Percentiles rank a stretch among this genome's conserved stretches.
Conservation (phyloP, 2,329 filamentous ascomycete genomes). For the Alternaria metachromatica region DNA sequence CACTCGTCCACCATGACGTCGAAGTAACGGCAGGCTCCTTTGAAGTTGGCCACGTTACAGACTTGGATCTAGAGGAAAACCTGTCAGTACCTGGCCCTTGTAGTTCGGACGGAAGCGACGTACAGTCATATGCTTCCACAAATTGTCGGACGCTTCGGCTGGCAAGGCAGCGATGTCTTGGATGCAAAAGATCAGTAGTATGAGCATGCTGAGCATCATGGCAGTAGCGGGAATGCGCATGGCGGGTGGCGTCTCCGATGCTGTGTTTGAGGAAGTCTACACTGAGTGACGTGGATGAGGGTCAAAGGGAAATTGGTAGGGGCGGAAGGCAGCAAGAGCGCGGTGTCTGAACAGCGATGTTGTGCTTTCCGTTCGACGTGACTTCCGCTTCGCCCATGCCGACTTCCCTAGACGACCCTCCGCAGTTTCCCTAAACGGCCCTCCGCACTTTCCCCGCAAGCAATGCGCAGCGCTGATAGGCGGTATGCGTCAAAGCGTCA, state of each 20-base stretch:
- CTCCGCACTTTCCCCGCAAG: not conserved
- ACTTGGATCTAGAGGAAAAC: not conserved
- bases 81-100: not conserved
- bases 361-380: not conserved
- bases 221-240: not conserved
- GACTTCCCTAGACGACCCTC: not conserved
- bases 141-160: not conserved
- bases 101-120: not conserved
- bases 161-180: not conserved
- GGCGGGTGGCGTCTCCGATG: not conserved
- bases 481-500: not conserved
- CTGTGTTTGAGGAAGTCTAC: not conserved
- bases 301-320: not conserved
- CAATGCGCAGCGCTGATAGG: not conserved
- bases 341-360: not conserved
- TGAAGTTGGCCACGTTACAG: not conserved
- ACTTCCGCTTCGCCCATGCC: not conserved
- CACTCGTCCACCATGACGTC: not conserved
- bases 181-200: not conserved
- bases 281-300: not conserved
- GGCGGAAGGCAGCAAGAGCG: not conserved
- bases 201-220: not conserved
- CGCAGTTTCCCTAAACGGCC: not conserved
- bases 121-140: not conserved
- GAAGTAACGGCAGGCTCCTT: not conserved